These are phyloP conservation scores for Monilinia fructigena DNA, from an alignment of 2,329 filamentous ascomycete genomes.

Conservation along the genomic window DNA sequence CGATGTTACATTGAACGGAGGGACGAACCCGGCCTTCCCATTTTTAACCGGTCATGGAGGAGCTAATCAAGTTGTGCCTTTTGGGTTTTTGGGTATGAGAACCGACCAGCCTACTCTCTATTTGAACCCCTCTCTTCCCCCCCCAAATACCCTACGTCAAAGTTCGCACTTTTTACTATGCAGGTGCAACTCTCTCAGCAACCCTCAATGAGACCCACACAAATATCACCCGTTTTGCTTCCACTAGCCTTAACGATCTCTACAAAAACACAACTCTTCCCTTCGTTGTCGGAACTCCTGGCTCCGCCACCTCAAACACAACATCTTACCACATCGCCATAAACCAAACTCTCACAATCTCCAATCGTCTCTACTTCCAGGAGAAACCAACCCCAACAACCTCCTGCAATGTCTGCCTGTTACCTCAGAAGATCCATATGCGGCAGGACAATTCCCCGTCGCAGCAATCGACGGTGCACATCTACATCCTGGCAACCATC, in stretches of 20 bases:
- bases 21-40: constrained; percentile 45
- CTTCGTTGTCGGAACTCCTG: constrained; percentile 52
- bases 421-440: constrained; percentile 47
- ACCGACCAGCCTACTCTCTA: constrained; percentile 59
- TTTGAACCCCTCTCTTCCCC: constrained; percentile 59
- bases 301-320: constrained; percentile 44
- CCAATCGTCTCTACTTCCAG: constrained; percentile 57
- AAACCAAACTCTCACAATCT: constrained; percentile 52
- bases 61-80: constrained; percentile 64
- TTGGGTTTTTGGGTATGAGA: constrained; percentile 65
- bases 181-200: constrained; percentile 61
- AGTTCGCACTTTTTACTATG: constrained; percentile 66
- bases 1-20: constrained; percentile 56
- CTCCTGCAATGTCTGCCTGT: constrained; percentile 63
- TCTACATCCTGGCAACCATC: constrained; percentile 67
- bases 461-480: constrained; percentile 64
- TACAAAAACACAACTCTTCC: constrained; percentile 57
- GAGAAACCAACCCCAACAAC: constrained; percentile 56
- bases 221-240: constrained; percentile 53
- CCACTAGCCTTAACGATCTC: constrained; percentile 53
- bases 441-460: constrained; percentile 68
- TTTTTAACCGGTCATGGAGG: constrained; percentile 72
- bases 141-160: constrained; percentile 58
- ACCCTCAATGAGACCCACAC: constrained; percentile 65
- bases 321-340: constrained; percentile 47